Conservation (phyloP, 768 basidiomycete species). For the Galerina sulciceps region DNA sequence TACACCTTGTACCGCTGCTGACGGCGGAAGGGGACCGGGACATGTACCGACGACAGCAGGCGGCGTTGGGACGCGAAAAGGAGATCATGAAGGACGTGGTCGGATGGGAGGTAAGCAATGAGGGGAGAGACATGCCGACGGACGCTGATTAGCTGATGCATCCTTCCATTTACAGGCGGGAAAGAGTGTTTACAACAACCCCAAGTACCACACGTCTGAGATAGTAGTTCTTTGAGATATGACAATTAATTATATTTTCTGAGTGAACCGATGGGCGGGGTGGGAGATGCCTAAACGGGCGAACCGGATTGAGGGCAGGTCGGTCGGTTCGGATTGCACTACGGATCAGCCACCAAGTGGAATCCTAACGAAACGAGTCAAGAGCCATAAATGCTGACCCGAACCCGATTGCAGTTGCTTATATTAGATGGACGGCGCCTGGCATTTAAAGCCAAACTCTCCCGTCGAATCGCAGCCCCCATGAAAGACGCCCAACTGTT, state of each 20-base stretch:
- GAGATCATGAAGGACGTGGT: constrained; percentile 95
- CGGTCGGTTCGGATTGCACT: constrained; percentile 18
- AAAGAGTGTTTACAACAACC: constrained; percentile 84
- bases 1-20: constrained; percentile 90
- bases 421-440: constrained; percentile 24
- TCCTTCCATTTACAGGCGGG: constrained; percentile 58
- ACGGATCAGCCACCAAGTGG: background rate
- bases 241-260: constrained; percentile 7
- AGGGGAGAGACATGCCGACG: no score
- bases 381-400: constrained; percentile 6
- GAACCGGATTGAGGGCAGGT: constrained; percentile 8
- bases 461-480: constrained; percentile 26
- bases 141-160: constrained; percentile 13
- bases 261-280: constrained; percentile 22
- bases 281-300: constrained; percentile 17
- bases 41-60: constrained; percentile 77
- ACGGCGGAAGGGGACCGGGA: constrained; percentile 95
- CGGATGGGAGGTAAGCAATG: constrained; percentile 95
- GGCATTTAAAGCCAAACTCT: constrained; percentile 22
- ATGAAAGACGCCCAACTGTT: no score
- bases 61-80: constrained; percentile 77
- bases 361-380: constrained; percentile 17
- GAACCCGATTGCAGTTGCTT: constrained; percentile 34
- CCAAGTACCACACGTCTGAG: constrained; percentile 61
- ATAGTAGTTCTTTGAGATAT: constrained; percentile 34